These are phyloP conservation scores for Fusarium drepaniforme DNA, from an alignment of 2,329 filamentous ascomycete genomes.

Conservation along the genomic window DNA sequence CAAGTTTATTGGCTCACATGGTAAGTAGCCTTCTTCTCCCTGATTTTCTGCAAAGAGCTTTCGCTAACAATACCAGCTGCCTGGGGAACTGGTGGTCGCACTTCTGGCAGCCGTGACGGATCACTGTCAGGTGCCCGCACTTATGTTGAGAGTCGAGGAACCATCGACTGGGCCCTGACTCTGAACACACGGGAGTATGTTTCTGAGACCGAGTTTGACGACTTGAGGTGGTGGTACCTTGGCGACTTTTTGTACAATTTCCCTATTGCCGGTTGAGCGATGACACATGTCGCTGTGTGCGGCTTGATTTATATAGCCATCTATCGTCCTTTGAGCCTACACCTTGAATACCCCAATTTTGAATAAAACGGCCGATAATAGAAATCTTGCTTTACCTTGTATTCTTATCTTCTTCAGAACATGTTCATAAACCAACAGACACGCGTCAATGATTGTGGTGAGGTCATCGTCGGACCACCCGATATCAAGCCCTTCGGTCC, in stretches of 20 bases:
- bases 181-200: constrained; percentile 31
- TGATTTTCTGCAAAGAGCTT: neutral
- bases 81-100: constrained; percentile 8
- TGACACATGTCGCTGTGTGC: neutral
- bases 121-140: constrained; percentile 16
- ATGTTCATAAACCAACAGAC: neutral
- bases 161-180: constrained; percentile 26
- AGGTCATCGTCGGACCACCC: neutral
- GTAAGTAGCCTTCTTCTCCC: neutral
- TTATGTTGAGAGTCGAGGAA: neutral
- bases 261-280: neutral
- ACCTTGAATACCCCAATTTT: neutral
- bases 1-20: constrained; percentile 19
- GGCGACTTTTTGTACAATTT: neutral
- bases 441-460: neutral
- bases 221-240: constrained; percentile 5
- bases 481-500: neutral
- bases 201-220: constrained; percentile 8
- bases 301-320: neutral
- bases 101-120: constrained; percentile 9
- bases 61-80: constrained; percentile 13
- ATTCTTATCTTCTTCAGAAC: neutral
- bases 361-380: neutral
- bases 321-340: neutral
- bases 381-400: neutral